Percentiles rank a stretch among this genome's conserved stretches.
Conservation (phyloP, 2,329 filamentous ascomycete genomes). For the Microascus cirrosus region DNA sequence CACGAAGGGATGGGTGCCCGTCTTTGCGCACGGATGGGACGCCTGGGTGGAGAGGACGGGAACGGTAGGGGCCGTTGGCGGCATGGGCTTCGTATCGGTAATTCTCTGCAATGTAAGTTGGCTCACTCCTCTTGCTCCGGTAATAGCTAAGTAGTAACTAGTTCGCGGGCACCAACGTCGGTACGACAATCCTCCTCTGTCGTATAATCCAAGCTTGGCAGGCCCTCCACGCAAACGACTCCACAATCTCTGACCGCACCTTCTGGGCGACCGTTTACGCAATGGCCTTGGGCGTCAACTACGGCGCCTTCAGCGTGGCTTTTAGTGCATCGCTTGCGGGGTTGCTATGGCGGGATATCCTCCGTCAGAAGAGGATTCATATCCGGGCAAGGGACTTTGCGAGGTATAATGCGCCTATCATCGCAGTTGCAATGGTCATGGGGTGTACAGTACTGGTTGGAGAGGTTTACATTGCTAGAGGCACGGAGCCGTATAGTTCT, state of each 20-base stretch:
- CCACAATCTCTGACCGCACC: slow-evolving; percentile 47
- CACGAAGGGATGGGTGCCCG: slow-evolving; percentile 62
- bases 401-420: slow-evolving; percentile 58
- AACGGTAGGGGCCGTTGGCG: slow-evolving; percentile 55
- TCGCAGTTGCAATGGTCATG: slow-evolving; percentile 55
- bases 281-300: slow-evolving; percentile 67
- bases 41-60: slow-evolving; percentile 62
- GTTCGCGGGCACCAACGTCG: slow-evolving; percentile 70
- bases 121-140: not conserved
- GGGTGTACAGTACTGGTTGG: slow-evolving; percentile 50
- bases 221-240: slow-evolving; percentile 38
- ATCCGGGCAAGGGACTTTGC: slow-evolving; percentile 56
- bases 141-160: slow-evolving; percentile 16
- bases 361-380: slow-evolving; percentile 55
- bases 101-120: slow-evolving; percentile 59
- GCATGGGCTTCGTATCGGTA: slow-evolving; percentile 63
- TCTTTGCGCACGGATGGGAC: slow-evolving; percentile 65
- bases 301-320: slow-evolving; percentile 60
- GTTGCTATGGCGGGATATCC: slow-evolving; percentile 61
- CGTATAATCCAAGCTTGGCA: slow-evolving; percentile 61
- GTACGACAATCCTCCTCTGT: slow-evolving; percentile 61
- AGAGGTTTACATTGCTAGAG: slow-evolving; percentile 45
- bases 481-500: not conserved
- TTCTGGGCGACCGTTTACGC: slow-evolving; percentile 67
- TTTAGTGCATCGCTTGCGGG: slow-evolving; percentile 64